Percentiles rank a stretch among this genome's conserved stretches.
These are phyloP conservation scores for Botrytis tulipae DNA, from an alignment of 2,329 filamentous ascomycete species.

Conservation along the genomic window DNA sequence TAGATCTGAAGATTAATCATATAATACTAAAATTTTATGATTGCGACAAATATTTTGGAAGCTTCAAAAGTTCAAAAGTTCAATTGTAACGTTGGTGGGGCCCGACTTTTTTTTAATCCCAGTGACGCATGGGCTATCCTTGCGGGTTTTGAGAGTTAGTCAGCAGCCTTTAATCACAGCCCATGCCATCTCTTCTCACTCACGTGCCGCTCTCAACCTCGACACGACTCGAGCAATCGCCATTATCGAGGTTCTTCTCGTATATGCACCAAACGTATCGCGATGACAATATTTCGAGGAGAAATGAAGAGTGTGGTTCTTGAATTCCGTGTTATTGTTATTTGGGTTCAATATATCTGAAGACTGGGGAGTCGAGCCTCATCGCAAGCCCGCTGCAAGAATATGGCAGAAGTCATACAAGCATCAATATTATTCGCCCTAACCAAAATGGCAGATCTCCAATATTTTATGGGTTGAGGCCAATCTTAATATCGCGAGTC, in stretches of 20 bases:
- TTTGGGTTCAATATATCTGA: too few relatives aligned
- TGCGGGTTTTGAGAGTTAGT: background rate
- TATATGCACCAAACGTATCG: background rate
- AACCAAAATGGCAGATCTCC: background rate
- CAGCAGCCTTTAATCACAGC: background rate
- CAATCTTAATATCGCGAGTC: background rate
- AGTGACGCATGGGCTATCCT: background rate
- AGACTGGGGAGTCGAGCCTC: background rate
- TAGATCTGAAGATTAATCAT: background rate
- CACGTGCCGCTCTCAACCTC: background rate
- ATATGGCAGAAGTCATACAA: background rate
- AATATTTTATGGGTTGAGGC: background rate
- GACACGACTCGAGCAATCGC: background rate
- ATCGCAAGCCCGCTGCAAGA: background rate
- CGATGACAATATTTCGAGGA: background rate
- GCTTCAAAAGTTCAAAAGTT: conserved; percentile 5
- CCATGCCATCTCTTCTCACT: background rate
- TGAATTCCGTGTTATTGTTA: too few relatives aligned
- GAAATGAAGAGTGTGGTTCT: too few relatives aligned
- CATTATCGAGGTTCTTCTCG: background rate
- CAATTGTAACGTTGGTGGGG: background rate
- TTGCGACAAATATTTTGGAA: conserved; percentile 13
- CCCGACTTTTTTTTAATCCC: background rate
- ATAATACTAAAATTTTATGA: background rate
- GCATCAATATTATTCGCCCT: background rate